These are phyloP conservation scores for Blastobotrys peoriensis DNA, from an alignment of 805 yeast species.

Conservation along the genomic window DNA sequence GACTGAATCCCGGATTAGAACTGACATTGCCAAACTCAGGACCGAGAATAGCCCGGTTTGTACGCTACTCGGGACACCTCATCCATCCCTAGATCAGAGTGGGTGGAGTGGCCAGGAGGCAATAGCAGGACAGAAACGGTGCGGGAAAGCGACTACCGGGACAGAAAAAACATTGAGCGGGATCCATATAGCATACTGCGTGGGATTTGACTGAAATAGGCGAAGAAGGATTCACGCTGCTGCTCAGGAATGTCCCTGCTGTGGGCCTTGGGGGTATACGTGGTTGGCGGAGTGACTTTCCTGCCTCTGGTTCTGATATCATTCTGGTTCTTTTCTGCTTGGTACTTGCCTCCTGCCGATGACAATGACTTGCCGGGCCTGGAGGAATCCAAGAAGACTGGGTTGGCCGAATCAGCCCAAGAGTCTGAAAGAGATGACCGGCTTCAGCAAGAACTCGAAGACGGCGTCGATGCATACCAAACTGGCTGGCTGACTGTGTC, in stretches of 20 bases:
- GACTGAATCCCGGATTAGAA: too few relatives aligned
- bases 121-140: too few relatives aligned
- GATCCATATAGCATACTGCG: too few relatives aligned
- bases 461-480: constrained; percentile 55
- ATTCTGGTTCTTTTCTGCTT: constrained; percentile 31
- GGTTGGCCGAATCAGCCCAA: constrained; percentile 29
- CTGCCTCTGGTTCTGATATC: constrained; percentile 49
- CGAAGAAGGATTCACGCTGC: too few relatives aligned
- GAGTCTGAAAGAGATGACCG: constrained; percentile 39
- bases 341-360: not conserved
- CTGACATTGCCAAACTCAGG: too few relatives aligned
- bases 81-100: too few relatives aligned
- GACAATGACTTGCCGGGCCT: not conserved
- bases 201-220: too few relatives aligned
- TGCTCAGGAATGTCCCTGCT: constrained; percentile 1
- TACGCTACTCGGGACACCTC: too few relatives aligned
- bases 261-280: constrained; percentile 41
- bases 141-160: too few relatives aligned
- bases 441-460: constrained; percentile 51
- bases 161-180: too few relatives aligned
- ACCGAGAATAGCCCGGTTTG: too few relatives aligned
- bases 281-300: constrained; percentile 78
- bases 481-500: constrained; percentile 85
- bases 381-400: constrained; percentile 15
- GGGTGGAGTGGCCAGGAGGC: too few relatives aligned